Conservation (phyloP, 2,329 filamentous ascomycete genomes). For the Colletotrichum sp. region DNA sequence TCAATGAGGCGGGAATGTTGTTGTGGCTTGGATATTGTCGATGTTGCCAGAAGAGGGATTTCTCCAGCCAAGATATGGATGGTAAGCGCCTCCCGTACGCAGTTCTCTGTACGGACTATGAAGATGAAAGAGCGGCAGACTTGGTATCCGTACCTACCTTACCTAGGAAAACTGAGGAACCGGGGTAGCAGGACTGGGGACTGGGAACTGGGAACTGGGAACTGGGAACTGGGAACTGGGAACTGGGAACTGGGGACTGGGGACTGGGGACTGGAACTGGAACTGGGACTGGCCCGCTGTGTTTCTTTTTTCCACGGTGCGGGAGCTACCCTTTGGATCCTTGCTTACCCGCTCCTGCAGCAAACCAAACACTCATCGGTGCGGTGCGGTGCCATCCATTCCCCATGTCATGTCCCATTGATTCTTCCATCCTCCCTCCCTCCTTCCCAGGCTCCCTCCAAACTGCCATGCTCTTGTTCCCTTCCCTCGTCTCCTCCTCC, state of each 20-base stretch:
- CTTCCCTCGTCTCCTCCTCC: neutral
- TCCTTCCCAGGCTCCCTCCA: neutral
- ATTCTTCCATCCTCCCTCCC: neutral
- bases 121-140: neutral
- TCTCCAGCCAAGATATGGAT: neutral
- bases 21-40: neutral
- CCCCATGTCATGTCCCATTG: neutral
- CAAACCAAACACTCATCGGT: slow-evolving; percentile 15
- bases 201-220: neutral
- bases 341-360: slow-evolving; percentile 49
- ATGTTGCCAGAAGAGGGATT: neutral
- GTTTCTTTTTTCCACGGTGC: slow-evolving; percentile 15
- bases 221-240: no score
- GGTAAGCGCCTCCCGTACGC: neutral
- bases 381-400: neutral
- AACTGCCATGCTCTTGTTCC: neutral
- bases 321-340: slow-evolving; percentile 36
- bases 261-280: neutral
- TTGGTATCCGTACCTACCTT: neutral
- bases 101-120: neutral
- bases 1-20: neutral
- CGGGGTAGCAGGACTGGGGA: neutral
- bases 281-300: neutral
- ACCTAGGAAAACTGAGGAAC: neutral
- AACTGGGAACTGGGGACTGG: neutral